A percentile compares a stretch with the other conserved stretches of the same genome.
These are phyloP conservation scores for Neurospora sp. DNA, from an alignment of 495 filamentous ascomycete genomes.

Conservation along the genomic window DNA sequence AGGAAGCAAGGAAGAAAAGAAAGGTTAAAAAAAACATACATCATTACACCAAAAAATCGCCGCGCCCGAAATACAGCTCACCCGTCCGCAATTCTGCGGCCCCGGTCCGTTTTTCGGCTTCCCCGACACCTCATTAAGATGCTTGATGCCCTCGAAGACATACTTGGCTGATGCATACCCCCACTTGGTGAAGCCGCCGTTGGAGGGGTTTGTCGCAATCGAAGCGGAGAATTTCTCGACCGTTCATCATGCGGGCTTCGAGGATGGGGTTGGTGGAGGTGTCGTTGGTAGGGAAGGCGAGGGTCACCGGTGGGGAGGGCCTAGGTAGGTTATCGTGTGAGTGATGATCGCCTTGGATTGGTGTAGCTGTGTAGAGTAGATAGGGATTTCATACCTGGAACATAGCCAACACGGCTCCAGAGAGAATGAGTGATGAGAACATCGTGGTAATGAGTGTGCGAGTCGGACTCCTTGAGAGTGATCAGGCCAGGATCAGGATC, in stretches of 20 bases:
- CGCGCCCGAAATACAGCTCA: not conserved
- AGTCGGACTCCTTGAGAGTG: not conserved
- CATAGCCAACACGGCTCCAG: not conserved
- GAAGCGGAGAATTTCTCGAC: not conserved
- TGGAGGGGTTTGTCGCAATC: not conserved
- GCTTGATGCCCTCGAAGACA: not conserved
- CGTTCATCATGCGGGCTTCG: not conserved
- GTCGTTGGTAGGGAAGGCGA: not conserved
- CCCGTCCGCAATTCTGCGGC: not conserved
- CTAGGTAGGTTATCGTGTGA: not conserved
- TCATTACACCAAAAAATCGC: not conserved
- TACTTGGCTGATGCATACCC: not conserved
- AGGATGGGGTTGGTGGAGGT: not conserved
- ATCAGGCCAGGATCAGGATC: not conserved
- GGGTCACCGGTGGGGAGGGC: not conserved
- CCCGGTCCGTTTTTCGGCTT: not conserved
- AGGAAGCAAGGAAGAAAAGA: not conserved
- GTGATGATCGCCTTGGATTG: not conserved
- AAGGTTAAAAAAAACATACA: not conserved
- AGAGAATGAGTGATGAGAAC: not conserved
- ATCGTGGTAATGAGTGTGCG: not conserved
- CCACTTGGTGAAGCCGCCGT: not conserved
- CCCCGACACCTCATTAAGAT: not conserved
- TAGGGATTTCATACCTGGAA: not conserved
- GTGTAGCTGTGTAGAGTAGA: not conserved